These are phyloP conservation scores for Colletotrichum cordylinicola DNA, from an alignment of 2,329 filamentous ascomycete species.

Conservation along the genomic window DNA sequence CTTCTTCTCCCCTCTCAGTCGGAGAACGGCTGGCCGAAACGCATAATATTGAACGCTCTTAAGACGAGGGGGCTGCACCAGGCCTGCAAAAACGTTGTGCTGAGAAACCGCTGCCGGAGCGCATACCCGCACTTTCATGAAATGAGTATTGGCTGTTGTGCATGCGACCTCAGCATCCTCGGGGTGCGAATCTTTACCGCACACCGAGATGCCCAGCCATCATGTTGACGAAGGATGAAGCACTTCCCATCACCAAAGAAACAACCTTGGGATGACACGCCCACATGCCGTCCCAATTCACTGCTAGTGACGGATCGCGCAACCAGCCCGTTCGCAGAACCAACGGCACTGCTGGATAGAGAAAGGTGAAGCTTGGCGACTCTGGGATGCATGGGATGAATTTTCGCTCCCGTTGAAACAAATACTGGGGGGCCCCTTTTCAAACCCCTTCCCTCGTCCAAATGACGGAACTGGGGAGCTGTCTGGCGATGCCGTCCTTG, in stretches of 20 bases:
- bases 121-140: background rate
- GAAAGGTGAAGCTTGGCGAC: slow-evolving; percentile 6
- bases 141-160: slow-evolving; percentile 12
- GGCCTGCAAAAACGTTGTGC: background rate
- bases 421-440: slow-evolving; percentile 4
- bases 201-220: background rate
- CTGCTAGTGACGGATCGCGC: background rate
- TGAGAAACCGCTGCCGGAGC: background rate
- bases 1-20: background rate
- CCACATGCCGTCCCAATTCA: background rate
- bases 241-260: background rate
- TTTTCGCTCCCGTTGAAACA: slow-evolving; percentile 17
- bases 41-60: background rate
- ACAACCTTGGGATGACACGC: background rate
- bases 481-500: background rate
- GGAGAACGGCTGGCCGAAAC: background rate
- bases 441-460: background rate
- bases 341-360: background rate
- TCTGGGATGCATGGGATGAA: slow-evolving; percentile 8
- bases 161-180: background rate
- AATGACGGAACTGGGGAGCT: background rate
- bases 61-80: background rate
- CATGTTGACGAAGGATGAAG: background rate
- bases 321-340: background rate
- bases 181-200: background rate